Base-by-base conservation (phyloP, 78 protist species). In the Acrasis kona region DNA sequence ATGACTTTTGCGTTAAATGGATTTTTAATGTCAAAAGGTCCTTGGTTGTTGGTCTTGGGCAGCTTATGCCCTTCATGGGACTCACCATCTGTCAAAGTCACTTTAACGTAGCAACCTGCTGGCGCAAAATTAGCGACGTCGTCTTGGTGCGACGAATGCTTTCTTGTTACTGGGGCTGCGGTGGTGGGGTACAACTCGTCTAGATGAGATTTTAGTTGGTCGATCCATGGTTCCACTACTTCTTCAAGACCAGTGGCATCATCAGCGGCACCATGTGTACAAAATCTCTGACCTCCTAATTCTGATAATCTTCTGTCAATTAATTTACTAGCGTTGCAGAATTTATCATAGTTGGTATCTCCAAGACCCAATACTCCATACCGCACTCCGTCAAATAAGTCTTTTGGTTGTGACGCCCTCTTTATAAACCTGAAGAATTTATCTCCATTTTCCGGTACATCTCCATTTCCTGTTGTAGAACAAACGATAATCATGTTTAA, bases 401-500 rank as follows among this genome's bases (percentile, higher is more conserved):
- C 27, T 34, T 7, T 27, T 6, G 41, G 19, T 19, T 12, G 12
- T 19, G 71, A 32, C 7, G 30, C 36, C 41, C 41, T 78, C 65
- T 70, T 74, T 39, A 78, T 7, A 35, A 2, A 38, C 10, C 91
- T 76, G 81, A 72, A 68, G 50, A 87, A 70, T 66, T 66, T 30
- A 28, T 39, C 28, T 12, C 81, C 82, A 66, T 70, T 79, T 72
- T 87, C 92, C 27, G 92, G 84, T 8, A 81, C 74, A 3, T 87
- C 92, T 9, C 91, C 91, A 28, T 86, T 78, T 19, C 90, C 90
- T 0, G 85, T 81, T 12, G 85, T 81, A 34, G 81, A 72, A 27
- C 42, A 12, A 27, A 86, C 86, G 19, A 79, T n/a, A n/a, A n/a
- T n/a, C n/a, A n/a, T n/a, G n/a, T n/a, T n/a, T n/a, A n/a, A n/a